These are phyloP conservation scores for Quercus berberidifolia DNA, from an alignment of 306 rosid genomes.

Conservation along the genomic window DNA sequence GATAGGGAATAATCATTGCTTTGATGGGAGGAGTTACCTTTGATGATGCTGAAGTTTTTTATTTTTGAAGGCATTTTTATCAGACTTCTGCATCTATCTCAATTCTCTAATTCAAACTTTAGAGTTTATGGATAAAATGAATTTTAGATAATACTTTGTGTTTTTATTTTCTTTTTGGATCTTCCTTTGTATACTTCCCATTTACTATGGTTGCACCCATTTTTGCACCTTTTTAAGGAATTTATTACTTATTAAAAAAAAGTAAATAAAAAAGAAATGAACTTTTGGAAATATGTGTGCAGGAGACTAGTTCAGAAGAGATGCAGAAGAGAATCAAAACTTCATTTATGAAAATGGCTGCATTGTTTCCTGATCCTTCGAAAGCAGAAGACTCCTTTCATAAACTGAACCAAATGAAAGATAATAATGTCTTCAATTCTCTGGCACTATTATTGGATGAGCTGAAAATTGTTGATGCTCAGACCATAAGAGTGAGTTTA, in stretches of 20 bases:
- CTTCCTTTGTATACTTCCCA: background rate
- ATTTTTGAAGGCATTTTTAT: too few species aligned
- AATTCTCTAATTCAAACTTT: too few species aligned
- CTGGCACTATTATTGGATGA: conserved; percentile 63
- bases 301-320: conserved; percentile 75
- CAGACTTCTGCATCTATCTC: too few species aligned
- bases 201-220: too few species aligned
- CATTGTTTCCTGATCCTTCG: conserved; percentile 66
- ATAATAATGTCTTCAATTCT: conserved; percentile 54
- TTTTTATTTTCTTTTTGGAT: too few species aligned
- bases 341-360: conserved; percentile 57
- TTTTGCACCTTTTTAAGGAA: too few species aligned
- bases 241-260: too few species aligned
- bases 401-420: conserved; percentile 68
- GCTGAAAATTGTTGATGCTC: conserved; percentile 31
- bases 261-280: background rate
- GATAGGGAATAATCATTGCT: too few species aligned
- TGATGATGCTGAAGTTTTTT: too few species aligned
- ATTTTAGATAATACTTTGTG: too few species aligned
- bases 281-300: conserved; percentile 20
- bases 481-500: conserved; percentile 52
- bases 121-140: too few species aligned
- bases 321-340: conserved; percentile 40
- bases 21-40: too few species aligned
- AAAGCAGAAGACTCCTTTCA: conserved; percentile 72